Evolutionary conservation across 2,329 filamentous ascomycete species (phyloP), one percentile per base, ranked within the genome.

Genomic region (Alternaria angustiovoidea): DNA sequence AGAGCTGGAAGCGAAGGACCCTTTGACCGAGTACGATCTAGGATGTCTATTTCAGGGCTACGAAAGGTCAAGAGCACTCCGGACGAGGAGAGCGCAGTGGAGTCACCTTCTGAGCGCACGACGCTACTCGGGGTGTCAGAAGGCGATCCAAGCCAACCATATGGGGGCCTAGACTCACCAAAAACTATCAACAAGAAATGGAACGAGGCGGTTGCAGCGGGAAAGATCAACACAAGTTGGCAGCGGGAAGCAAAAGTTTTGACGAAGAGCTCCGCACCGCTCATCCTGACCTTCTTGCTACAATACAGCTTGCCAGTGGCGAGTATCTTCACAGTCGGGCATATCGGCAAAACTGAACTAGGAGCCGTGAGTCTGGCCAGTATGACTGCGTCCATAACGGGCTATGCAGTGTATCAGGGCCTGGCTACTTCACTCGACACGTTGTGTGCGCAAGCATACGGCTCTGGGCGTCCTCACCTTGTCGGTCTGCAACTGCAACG

Each of bases 381-480:
- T 51, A 84, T 84, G 82, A 83, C 81, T 1, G 81, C 81, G 0
- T 81, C 79, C 46, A 83, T 83, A 28, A 83, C 81, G 3, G 81
- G 81, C 1, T 83, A 82, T 59, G 77, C 81, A 1, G 79, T 82
- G 14, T 83, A 81, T 52, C 81, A 83, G 67, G 81, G 93, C n/a
- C 84, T 98, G 14, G 90, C 93, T 1, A 98, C 94, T 5, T 92
- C 90, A 65, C 83, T 98, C 38, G 94, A 98, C 79, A 98, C 94
- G 0, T 87, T 98, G 2, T 97, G 94, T 77, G 88, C 94, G 0
- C 94, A 98, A 78, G 94, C 95, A 0, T 98, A 96, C 75, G 94
- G 95, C 2, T 96, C 92, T 0, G 94, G 94, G 0, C 91, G 91
- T 75, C 96, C 91, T 75, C 91, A 94, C 68, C 86, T 98, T 5